Evolutionary conservation across 768 basidiomycete genomes (phyloP), one percentile per base, ranked within the genome.

Genomic region (Suillus tomentosus): DNA sequence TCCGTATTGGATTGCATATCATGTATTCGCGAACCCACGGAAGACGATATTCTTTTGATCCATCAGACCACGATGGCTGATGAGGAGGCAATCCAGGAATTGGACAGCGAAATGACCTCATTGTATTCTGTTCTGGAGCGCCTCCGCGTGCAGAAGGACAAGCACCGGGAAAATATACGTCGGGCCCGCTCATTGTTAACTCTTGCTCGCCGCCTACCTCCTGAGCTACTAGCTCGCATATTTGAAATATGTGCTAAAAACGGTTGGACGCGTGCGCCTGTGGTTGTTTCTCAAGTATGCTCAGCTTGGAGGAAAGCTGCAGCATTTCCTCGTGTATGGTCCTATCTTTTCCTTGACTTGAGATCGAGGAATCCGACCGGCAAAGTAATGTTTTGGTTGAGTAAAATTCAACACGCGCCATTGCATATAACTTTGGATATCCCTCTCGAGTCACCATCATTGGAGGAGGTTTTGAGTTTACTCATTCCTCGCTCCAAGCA

Each of bases 281-380:
- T 88, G 15, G 77, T 81, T 39, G 80, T 79, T 48, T 87, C 86
- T 11, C 84, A 86, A 55, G 85, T 88, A 48, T 89, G 86, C 68
- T 79, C 81, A 3, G 76, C 80, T 59, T 89, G 87, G 87, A 79
- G 86, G 62, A 79, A 77, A 66, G 86, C 85, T 1, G 77, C 84
- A 17, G 73, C 71, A 47, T 75, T 77, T 43, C 85, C 86, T n/a
- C 74, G 79, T 24, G 79, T 86, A 27, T 89, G 87, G 87, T 85
- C 85, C 5, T 77, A 81, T 69, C 68, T 88, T 61, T 82, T 85
- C 64, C 75, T 88, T 59, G 79, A 85, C 64, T 75, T 79, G 61
- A 80, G 84, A 65, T 74, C 76, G 47, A 71, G 78, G 22, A 71
- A 83, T 63, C 78, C 81, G 42, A 73, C 73, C 62, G 72, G 75